A percentile compares a stretch with the other conserved stretches of the same genome.
phyloP scores from a whole-genome alignment of 768 basidiomycete genomes.

The Termitomyces sp. region DNA sequence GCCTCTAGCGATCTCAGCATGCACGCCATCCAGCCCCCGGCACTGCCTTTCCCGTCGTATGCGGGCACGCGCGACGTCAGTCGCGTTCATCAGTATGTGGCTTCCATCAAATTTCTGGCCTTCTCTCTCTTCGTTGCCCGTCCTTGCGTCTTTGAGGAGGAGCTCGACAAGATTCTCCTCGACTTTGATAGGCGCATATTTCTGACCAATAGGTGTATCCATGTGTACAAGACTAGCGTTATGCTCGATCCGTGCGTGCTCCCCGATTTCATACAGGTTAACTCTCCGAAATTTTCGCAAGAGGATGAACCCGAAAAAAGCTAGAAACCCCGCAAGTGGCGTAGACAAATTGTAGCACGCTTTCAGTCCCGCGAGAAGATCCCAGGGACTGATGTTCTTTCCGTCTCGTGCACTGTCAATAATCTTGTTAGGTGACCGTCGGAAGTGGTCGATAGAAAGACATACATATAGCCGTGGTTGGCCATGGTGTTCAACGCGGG shows the following conservation, averaged over 20 bases:
- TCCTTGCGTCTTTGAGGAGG: not conserved
- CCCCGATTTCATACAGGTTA: not conserved
- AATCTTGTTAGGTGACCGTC: not conserved
- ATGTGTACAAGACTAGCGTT: not conserved
- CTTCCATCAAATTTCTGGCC: not conserved
- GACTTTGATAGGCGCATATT: not conserved
- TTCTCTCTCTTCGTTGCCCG: not conserved
- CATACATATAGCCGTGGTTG: conserved; percentile 36
- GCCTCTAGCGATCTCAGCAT: not conserved
- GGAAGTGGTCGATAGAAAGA: not conserved
- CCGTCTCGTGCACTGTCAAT: not conserved
- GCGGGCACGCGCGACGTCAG: not conserved
- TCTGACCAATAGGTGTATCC: not conserved
- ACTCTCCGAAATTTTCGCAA: not conserved
- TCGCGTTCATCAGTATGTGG: not conserved
- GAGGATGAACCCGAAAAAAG: not conserved
- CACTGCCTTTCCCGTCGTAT: not conserved
- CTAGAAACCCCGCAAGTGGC: not conserved
- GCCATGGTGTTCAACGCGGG: conserved; percentile 72
- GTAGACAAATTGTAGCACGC: not conserved
- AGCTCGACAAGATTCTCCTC: not conserved
- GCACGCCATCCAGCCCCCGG: not conserved
- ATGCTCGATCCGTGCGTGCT: not conserved
- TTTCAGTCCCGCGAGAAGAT: not conserved
- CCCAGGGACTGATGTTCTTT: not conserved